Base-by-base conservation (phyloP, 805 yeast genomes). In the Torulaspora indica region DNA sequence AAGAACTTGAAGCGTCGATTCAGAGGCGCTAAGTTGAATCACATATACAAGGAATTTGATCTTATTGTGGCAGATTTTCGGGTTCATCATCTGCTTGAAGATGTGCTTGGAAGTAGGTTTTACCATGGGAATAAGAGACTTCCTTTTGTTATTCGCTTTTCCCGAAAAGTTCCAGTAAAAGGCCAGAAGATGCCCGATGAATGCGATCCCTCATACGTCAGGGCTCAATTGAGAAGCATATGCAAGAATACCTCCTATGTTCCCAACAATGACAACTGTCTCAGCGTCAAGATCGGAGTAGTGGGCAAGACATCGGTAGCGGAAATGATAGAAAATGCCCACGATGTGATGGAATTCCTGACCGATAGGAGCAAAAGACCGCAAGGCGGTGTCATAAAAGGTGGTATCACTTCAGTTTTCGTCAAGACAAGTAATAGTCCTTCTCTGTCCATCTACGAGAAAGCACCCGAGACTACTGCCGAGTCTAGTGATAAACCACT, bases 51-150 rank as follows among this genome's bases (percentile, higher is more conserved):
- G 45, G 85, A 82, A 31, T 79, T 74, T 57, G 95, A 86, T 55
- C 54, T 82, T 22, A 71, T 87, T 2, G 68, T 86, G 8, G 80
- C 82, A 4, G 95, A 87, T 61, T 76, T 80, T 41, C 68, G 93
- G 48, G 73, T 85, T 1, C 80, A 79, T 54, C 77, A 76, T 48
- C 64, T 79, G 17, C 62, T 85, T 23, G 85, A 85, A 0, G 66
- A 67, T 1, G 61, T 82, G 0, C 63, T 86, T 28, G 85, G 85
- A 1, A 70, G 73, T 5, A 74, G 70, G 43, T 84, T 85, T 56
- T 83, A 78, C 64, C 74, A 73, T 43, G 79, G 77, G 46, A 78
- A 78, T 49, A 81, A 78, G 53, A 82, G 79, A 53, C 68, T 81
- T 13, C 95, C 95, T 2, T 75, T 73, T 51, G 76, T 82, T 72